Evolutionary conservation across 2,329 filamentous ascomycete genomes (phyloP).

Genomic region (Scleromitrula shiraiana): DNA sequence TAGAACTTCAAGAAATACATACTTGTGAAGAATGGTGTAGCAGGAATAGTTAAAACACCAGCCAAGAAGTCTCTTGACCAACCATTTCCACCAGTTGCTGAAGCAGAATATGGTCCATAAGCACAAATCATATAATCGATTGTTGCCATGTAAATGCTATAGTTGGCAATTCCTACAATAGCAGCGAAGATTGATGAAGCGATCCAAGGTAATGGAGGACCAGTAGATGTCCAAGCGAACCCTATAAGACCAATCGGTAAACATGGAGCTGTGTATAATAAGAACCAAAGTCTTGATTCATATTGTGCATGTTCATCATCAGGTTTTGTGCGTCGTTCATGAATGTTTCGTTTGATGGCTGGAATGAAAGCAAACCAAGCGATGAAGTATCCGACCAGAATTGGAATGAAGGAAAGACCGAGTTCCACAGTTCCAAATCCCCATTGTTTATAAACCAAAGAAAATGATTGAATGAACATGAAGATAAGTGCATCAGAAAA

Average conservation of each 20-base stretch:
- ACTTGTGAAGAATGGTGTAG: conserved; percentile 53
- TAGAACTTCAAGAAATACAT: conserved; percentile 15
- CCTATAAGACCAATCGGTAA: conserved; percentile 61
- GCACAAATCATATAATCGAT: conserved; percentile 73
- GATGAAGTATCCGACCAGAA: conserved; percentile 58
- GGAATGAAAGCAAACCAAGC: conserved; percentile 53
- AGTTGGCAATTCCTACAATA: conserved; percentile 66
- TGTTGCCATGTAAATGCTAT: conserved; percentile 64
- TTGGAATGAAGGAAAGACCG: conserved; percentile 56
- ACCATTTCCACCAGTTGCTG: conserved; percentile 68
- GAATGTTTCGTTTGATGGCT: conserved; percentile 46
- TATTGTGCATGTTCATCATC: conserved; percentile 55
- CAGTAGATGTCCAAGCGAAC: conserved; percentile 61
- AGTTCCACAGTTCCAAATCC: conserved; percentile 47
- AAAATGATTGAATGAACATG: conserved; percentile 67
- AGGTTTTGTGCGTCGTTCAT: conserved; percentile 42
- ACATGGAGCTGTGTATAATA: conserved; percentile 53
- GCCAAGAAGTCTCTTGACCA: conserved; percentile 67
- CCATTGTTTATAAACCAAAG: conserved; percentile 62
- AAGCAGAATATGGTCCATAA: conserved; percentile 65
- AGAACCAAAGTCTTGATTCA: conserved; percentile 57
- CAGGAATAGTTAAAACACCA: conserved; percentile 61
- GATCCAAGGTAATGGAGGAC: conserved; percentile 59
- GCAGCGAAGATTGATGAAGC: conserved; percentile 56
- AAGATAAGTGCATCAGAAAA: conserved; percentile 72